These are phyloP conservation scores for Ogataea haglerorum DNA, from an alignment of 805 yeast genomes.

Conservation along the genomic window DNA sequence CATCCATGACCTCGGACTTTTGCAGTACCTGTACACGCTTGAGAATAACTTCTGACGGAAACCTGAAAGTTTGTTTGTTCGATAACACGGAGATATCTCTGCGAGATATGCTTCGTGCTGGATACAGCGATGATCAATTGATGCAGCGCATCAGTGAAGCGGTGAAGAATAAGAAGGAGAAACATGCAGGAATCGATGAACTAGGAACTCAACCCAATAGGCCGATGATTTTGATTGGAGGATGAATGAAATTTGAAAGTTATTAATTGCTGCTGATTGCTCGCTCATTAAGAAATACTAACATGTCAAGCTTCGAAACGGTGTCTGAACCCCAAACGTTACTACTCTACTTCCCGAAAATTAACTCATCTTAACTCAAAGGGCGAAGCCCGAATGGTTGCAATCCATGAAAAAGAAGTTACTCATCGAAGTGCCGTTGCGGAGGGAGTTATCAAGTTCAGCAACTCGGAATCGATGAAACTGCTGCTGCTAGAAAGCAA, in stretches of 20 bases:
- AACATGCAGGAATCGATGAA: constrained; percentile 50
- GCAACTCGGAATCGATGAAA: constrained; percentile 30
- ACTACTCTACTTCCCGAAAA: constrained; percentile 7
- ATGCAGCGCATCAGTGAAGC: constrained; percentile 42
- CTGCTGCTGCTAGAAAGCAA: constrained; percentile 36
- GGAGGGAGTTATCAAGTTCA: constrained; percentile 39
- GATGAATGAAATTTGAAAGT: constrained; percentile 26
- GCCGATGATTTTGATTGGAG: constrained; percentile 58
- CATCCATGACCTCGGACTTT: constrained; percentile 54
- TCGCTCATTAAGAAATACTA: constrained; percentile 7
- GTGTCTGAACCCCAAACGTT: neutral
- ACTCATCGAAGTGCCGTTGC: constrained; percentile 45
- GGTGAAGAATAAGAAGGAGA: constrained; percentile 43
- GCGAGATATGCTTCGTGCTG: constrained; percentile 41
- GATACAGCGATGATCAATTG: constrained; percentile 35
- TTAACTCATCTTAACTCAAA: constrained; percentile 39
- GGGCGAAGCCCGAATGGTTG: constrained; percentile 46
- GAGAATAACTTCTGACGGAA: constrained; percentile 51
- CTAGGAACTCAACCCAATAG: constrained; percentile 45
- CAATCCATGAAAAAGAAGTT: constrained; percentile 36
- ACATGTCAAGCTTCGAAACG: neutral
- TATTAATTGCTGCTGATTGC: constrained; percentile 1
- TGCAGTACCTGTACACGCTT: constrained; percentile 52
- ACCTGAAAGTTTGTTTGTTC: constrained; percentile 51
- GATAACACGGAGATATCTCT: constrained; percentile 50